Percentiles rank a stretch among this genome's conserved stretches.
These are phyloP conservation scores for Diaporthe vaccinii DNA, from an alignment of 2,329 filamentous ascomycete species.

Conservation along the genomic window DNA sequence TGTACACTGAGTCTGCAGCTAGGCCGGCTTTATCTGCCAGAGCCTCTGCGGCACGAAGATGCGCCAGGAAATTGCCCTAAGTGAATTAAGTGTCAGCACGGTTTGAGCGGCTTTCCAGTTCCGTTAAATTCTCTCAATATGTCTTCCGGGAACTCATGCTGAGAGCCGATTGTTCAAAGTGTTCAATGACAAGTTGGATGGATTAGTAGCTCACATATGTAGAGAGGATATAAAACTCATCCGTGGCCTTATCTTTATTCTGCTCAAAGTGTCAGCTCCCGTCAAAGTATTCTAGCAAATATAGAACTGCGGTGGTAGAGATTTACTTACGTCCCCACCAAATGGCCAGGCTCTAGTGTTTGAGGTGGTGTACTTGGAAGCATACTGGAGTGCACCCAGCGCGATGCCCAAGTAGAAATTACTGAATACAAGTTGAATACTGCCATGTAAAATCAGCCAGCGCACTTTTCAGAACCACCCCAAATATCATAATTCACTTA, in stretches of 20 bases:
- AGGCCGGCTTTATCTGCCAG: constrained; percentile 69
- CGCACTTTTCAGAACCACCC: not conserved
- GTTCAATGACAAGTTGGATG: too few species aligned
- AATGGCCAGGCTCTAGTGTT: constrained; percentile 74
- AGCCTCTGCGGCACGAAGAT: constrained; percentile 70
- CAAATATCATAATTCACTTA: constrained; percentile 45
- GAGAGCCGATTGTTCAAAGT: too few species aligned
- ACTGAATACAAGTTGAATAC: constrained; percentile 74
- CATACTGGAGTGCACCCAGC: constrained; percentile 68
- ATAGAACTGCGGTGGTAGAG: too few species aligned
- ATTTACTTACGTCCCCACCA: constrained; percentile 65
- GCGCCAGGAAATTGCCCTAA: constrained; percentile 69
- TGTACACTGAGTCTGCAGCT: constrained; percentile 62
- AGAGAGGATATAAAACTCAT: constrained; percentile 76
- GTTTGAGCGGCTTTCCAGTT: too few species aligned
- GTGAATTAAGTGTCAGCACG: not conserved
- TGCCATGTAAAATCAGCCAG: constrained; percentile 42
- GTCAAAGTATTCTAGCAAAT: rapidly evolving
- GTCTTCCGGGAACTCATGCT: too few species aligned
- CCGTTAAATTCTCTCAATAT: too few species aligned
- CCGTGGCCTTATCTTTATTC: constrained; percentile 68
- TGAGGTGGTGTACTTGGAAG: constrained; percentile 67
- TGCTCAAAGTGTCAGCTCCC: constrained; percentile 40
- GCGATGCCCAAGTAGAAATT: constrained; percentile 77
- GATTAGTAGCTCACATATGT: constrained; percentile 60